Evolutionary conservation across 2,329 filamentous ascomycete genomes (phyloP).

Genomic region (Huntiella moniliformis): DNA sequence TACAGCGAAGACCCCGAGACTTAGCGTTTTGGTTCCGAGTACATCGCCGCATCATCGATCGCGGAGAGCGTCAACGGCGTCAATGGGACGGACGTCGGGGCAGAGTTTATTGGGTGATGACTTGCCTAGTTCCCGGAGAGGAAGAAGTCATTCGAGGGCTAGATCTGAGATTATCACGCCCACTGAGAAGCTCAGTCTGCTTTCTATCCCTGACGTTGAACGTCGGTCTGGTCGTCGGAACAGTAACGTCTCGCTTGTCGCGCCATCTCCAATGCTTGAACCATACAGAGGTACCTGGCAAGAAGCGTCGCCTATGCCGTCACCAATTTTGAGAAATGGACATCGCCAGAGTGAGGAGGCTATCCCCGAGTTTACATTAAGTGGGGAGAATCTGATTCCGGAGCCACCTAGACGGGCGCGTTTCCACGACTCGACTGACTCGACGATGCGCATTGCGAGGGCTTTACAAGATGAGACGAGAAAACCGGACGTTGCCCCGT

Average conservation of each 20-base stretch:
- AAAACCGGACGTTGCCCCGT: constrained; percentile 45
- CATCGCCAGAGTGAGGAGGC: constrained; percentile 14
- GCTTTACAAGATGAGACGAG: constrained; percentile 49
- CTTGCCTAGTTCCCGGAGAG: not conserved
- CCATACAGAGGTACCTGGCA: constrained; percentile 90
- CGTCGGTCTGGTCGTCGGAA: constrained; percentile 18
- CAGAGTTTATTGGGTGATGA: constrained; percentile 5
- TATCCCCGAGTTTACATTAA: constrained; percentile 25
- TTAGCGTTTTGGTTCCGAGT: not conserved
- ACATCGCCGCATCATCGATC: too few relatives aligned
- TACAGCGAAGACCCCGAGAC: not conserved
- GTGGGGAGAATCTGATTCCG: constrained; percentile 12
- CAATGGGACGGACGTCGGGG: not conserved
- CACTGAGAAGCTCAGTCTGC: constrained; percentile 30
- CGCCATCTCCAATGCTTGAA: constrained; percentile 71
- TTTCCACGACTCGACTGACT: constrained; percentile 71
- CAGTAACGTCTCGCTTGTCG: constrained; percentile 19
- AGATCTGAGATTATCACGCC: constrained; percentile 21
- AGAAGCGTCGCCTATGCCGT: constrained; percentile 85
- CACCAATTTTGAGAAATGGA: constrained; percentile 35
- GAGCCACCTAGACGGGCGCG: constrained; percentile 34
- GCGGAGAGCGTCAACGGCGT: not conserved
- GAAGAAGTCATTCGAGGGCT: constrained; percentile 8
- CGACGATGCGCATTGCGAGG: constrained; percentile 56
- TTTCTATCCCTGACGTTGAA: constrained; percentile 25